Evolutionary conservation across 2,329 filamentous ascomycete genomes (phyloP).

Genomic region (Sphaerulina populicola): DNA sequence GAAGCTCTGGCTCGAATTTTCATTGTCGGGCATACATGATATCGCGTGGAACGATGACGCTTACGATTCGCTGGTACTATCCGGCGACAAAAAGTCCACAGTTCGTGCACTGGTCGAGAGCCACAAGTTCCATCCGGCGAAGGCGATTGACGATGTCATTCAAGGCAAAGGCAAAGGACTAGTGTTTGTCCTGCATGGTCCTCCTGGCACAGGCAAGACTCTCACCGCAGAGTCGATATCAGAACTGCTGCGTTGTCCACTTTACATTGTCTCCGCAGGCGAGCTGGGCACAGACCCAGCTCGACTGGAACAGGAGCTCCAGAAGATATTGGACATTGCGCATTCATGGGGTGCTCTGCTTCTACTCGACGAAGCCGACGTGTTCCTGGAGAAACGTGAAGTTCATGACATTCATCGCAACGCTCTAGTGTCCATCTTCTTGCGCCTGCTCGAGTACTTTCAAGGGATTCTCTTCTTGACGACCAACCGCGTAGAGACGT

Average conservation of each 20-base stretch:
- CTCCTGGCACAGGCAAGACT: slow-evolving; percentile 81
- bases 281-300: slow-evolving; percentile 72
- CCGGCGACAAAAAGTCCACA: slow-evolving; percentile 51
- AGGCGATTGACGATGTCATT: slow-evolving; percentile 67
- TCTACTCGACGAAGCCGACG: slow-evolving; percentile 76
- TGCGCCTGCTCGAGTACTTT: slow-evolving; percentile 82
- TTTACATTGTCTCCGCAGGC: slow-evolving; percentile 76
- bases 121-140: slow-evolving; percentile 71
- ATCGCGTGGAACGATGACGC: slow-evolving; percentile 79
- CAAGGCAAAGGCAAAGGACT: slow-evolving; percentile 77
- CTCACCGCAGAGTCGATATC: slow-evolving; percentile 80
- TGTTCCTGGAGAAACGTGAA: slow-evolving; percentile 74
- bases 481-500: slow-evolving; percentile 78
- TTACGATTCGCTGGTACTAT: slow-evolving; percentile 72
- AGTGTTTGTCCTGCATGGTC: slow-evolving; percentile 72
- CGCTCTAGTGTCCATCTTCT: slow-evolving; percentile 76
- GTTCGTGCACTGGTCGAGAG: slow-evolving; percentile 76
- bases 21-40: slow-evolving; percentile 67
- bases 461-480: slow-evolving; percentile 85
- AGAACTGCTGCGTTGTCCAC: slow-evolving; percentile 68
- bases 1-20: slow-evolving; percentile 85
- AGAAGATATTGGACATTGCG: slow-evolving; percentile 77
- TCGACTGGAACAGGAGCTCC: slow-evolving; percentile 65
- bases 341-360: slow-evolving; percentile 80
- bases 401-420: slow-evolving; percentile 80